Conservation (phyloP, 768 basidiomycete genomes). For the Kwoniella europaea region DNA sequence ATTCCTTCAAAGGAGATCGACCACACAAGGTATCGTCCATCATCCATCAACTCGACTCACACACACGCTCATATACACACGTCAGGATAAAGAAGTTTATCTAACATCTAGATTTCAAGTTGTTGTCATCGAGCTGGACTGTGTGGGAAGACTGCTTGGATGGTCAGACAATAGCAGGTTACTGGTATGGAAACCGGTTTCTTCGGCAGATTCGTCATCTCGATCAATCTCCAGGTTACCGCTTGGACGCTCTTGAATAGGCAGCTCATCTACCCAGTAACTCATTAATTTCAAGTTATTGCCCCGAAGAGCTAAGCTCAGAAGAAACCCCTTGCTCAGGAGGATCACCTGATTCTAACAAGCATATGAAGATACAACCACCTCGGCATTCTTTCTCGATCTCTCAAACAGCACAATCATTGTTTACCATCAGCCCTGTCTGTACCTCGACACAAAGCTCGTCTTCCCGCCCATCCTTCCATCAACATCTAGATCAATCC, state of each 20-base stretch:
- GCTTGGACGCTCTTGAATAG: no score
- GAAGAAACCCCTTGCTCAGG: background rate
- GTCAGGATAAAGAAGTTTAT: background rate
- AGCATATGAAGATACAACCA: background rate
- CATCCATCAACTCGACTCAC: background rate
- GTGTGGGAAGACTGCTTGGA: no score
- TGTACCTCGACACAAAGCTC: slow-evolving; percentile 3
- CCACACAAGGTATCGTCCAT: background rate
- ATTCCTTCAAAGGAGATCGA: background rate
- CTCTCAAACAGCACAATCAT: slow-evolving; percentile 1
- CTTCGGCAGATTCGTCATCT: no score
- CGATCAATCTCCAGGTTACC: no score
- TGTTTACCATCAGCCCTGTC: slow-evolving; percentile 9
- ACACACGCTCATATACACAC: background rate
- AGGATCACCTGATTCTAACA: background rate
- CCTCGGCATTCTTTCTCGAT: background rate
- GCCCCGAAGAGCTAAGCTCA: background rate
- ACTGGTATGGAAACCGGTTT: background rate
- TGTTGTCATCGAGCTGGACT: background rate
- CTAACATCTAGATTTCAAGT: background rate
- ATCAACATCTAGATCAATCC: slow-evolving; percentile 6
- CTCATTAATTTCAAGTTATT: background rate
- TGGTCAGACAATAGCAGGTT: no score
- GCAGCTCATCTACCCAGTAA: background rate
- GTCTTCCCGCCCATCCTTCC: slow-evolving; percentile 6